These are phyloP conservation scores for Penicillium sp. DNA, from an alignment of 2,329 filamentous ascomycete genomes.

Conservation along the genomic window DNA sequence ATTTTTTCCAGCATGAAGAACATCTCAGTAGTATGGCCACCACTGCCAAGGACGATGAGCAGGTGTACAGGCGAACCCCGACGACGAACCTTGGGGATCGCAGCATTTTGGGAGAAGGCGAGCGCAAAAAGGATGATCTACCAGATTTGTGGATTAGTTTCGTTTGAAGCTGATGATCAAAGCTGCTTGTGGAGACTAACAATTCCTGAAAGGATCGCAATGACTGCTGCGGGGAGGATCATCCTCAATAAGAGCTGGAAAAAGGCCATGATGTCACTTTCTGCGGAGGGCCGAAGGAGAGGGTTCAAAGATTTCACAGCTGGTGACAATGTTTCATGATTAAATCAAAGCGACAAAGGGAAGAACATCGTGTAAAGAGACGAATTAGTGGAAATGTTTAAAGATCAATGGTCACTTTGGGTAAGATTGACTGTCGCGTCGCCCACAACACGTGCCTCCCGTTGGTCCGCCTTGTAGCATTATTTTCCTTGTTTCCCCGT, in stretches of 20 bases:
- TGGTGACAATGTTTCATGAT: not conserved
- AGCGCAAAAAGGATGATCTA: slow-evolving; percentile 30
- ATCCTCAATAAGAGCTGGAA: slow-evolving; percentile 5
- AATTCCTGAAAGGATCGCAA: slow-evolving; percentile 5
- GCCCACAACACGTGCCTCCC: slow-evolving; percentile 21
- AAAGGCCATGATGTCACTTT: slow-evolving; percentile 20
- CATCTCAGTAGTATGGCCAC: slow-evolving; percentile 95
- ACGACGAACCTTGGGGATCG: slow-evolving; percentile 31
- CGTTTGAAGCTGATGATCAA: not conserved
- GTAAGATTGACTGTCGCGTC: slow-evolving; percentile 15
- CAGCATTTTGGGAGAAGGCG: slow-evolving; percentile 30
- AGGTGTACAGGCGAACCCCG: slow-evolving; percentile 55
- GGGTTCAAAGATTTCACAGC: not conserved
- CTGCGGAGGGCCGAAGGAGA: not conserved
- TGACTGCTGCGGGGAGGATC: slow-evolving; percentile 5
- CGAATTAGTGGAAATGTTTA: not conserved
- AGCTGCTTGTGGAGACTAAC: slow-evolving; percentile 14
- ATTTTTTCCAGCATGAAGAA: slow-evolving; percentile 69
- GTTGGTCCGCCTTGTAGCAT: slow-evolving; percentile 14
- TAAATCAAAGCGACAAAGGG: not conserved
- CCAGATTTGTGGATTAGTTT: slow-evolving; percentile 9
- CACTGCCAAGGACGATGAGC: slow-evolving; percentile 83
- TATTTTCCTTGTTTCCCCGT: slow-evolving; percentile 12
- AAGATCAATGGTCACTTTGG: slow-evolving; percentile 2
- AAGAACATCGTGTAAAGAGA: not conserved